phyloP scores from a whole-genome alignment of 805 yeast genomes.

The Saccharomyces cerevisiae region DNA sequence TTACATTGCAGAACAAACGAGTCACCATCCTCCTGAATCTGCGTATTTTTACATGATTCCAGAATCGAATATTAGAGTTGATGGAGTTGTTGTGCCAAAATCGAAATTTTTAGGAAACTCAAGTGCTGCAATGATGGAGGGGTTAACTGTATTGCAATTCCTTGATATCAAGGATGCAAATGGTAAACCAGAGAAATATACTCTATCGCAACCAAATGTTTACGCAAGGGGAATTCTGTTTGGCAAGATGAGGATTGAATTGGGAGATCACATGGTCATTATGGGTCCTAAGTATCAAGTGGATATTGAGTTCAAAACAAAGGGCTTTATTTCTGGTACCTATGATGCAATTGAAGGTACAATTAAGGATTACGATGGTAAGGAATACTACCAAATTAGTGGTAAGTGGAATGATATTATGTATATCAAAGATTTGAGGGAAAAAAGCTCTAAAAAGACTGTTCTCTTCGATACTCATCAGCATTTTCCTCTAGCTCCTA shows the following conservation, averaged over 20 bases:
- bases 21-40: constrained; percentile 98
- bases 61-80: constrained; percentile 69
- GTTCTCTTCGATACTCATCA: constrained; percentile 54
- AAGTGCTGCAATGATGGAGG: constrained; percentile 96
- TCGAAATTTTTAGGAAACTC: constrained; percentile 90
- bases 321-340: constrained; percentile 88
- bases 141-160: constrained; percentile 63
- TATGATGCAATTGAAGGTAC: constrained; percentile 83
- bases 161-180: constrained; percentile 43
- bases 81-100: constrained; percentile 81
- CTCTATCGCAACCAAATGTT: constrained; percentile 89
- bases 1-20: constrained; percentile 88
- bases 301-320: constrained; percentile 87
- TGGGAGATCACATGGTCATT: constrained; percentile 86
- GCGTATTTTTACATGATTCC: constrained; percentile 87
- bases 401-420: constrained; percentile 94
- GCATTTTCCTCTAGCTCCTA: constrained; percentile 50
- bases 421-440: constrained; percentile 49
- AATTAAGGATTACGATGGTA: constrained; percentile 47
- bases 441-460: constrained; percentile 36
- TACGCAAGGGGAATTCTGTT: constrained; percentile 89
- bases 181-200: constrained; percentile 57
- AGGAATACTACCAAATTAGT: constrained; percentile 52
- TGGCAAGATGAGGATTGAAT: constrained; percentile 81
- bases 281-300: constrained; percentile 57